Evolutionary conservation across 495 filamentous ascomycete genomes (phyloP).

Genomic region (Xylaria castorea): DNA sequence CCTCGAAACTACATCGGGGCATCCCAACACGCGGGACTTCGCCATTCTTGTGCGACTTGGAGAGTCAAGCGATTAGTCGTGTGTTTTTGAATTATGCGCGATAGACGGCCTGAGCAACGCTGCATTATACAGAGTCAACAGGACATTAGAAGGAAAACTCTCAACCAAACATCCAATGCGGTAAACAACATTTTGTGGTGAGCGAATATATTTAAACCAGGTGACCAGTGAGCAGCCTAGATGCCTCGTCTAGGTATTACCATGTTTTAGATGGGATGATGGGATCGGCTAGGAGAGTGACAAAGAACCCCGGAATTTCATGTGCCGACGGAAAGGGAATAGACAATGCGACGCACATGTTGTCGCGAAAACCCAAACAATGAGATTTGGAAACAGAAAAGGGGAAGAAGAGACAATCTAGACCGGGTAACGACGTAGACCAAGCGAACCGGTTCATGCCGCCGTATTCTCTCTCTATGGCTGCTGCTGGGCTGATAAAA

Average conservation of each 20-base stretch:
- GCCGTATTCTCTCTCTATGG: not conserved
- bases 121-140: not conserved
- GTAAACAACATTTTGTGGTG: not conserved
- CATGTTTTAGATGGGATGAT: not conserved
- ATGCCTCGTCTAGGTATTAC: not conserved
- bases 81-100: too few species aligned
- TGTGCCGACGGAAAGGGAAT: conserved; percentile 12
- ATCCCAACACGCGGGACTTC: not conserved
- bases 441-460: not conserved
- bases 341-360: not conserved
- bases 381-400: not conserved
- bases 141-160: not conserved
- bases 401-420: not conserved
- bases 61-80: not conserved
- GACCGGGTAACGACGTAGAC: not conserved
- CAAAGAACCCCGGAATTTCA: not conserved
- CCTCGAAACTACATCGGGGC: not conserved
- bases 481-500: not conserved
- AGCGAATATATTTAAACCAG: not conserved
- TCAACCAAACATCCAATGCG: not conserved
- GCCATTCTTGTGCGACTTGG: not conserved
- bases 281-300: conserved; percentile 6
- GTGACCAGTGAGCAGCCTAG: not conserved
- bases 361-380: conserved; percentile 1
- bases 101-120: conserved; percentile 1